Base-by-base conservation (phyloP, 139 green algal species). In the Coelastrella sp. region DNA sequence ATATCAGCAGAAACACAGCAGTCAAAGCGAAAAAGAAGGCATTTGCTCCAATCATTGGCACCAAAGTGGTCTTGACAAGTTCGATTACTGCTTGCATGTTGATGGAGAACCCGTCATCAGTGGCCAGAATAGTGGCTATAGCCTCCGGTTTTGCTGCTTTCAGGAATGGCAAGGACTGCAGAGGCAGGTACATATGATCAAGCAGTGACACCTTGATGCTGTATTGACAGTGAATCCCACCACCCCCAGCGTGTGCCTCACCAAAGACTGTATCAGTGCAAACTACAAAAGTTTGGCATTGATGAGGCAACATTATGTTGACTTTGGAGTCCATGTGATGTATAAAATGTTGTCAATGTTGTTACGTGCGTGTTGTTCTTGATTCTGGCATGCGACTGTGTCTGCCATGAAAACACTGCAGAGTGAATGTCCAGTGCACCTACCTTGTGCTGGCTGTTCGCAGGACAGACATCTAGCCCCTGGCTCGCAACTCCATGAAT, bases 11-110 rank as follows among this genome's bases (percentile, higher is more conserved):
- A 37, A 86, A 79, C 48, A 86, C 15, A 0, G 53, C 32, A 2
- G 80, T 32, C 11, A 86, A 48, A 23, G 38, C 80, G 25, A 86
- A 72, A 71, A 86, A 86, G 19, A 86, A 66, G 19, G 72, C 80
- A n/a, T 86, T 86, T 27, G 80, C 80, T 7, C 48, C 27, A 21
- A 80, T 62, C 45, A 66, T 80, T 15, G 75, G 75, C 51, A 82
- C 53, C 13, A 82, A 53, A 19, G 75, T 82, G 11, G 38, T 82
- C 11, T 71, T 69, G 15, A 43, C 35, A 35, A 82, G 63, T 25
- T 19, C 35, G 8, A 6, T 38, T 2, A 82, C 35, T 25, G 34
- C 37, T n/a, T n/a, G 4, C 53, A 57, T 82, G 53, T 82, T 60
- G 5, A 82, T 57, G 25, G 53, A 37, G 35, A 82, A 53, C 17